Conservation (phyloP, 1,284 basidiomycete genomes). For the Sphaerobolus stellatus region DNA sequence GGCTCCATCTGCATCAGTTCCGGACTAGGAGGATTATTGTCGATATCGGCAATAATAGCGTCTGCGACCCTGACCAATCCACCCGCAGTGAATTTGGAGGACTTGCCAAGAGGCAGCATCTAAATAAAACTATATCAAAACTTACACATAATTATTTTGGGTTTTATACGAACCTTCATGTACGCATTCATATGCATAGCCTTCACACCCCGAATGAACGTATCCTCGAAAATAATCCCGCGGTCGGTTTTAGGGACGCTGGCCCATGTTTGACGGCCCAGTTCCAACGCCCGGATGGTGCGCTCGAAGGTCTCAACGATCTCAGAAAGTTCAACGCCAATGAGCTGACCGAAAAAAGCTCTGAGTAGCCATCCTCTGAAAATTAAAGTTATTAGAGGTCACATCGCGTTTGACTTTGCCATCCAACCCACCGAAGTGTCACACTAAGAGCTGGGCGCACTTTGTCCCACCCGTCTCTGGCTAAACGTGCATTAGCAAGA, state of each 20-base stretch:
- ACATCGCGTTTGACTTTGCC: no score
- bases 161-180: constrained; percentile 28
- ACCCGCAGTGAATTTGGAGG: constrained; percentile 3
- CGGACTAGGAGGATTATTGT: not conserved
- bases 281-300: constrained; percentile 38
- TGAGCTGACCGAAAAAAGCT: not conserved
- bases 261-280: constrained; percentile 38
- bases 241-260: constrained; percentile 29
- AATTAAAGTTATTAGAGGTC: no score
- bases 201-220: constrained; percentile 34
- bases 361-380: not conserved
- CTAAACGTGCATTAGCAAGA: not conserved
- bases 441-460: constrained; percentile 27
- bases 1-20: not conserved
- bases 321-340: not conserved
- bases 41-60: constrained; percentile 7
- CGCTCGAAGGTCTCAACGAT: constrained; percentile 11
- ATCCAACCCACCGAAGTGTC: constrained; percentile 33
- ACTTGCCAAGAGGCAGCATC: not conserved
- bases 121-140: no score
- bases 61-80: constrained; percentile 9
- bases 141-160: not conserved
- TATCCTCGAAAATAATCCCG: constrained; percentile 33
- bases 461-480: not conserved
- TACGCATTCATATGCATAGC: constrained; percentile 31